Evolutionary conservation across 2,329 filamentous ascomycete genomes (phyloP).

Genomic region (Sarocladium kiliense): DNA sequence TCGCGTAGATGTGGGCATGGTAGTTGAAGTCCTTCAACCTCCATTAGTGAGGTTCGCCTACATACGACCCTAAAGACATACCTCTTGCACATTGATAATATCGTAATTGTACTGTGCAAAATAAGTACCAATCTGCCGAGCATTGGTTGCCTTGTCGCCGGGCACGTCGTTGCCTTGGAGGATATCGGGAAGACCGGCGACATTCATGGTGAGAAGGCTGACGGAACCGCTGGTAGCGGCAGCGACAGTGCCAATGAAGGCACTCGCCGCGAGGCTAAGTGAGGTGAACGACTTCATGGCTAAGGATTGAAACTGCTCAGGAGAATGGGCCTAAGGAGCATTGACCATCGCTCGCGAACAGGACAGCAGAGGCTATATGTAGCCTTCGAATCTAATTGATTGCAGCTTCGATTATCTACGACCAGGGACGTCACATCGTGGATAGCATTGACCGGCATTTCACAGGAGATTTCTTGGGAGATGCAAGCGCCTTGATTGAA

Average conservation of each 20-base stretch:
- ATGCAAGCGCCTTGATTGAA: neutral
- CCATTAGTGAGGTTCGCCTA: neutral
- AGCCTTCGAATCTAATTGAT: too few species aligned
- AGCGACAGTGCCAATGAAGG: neutral
- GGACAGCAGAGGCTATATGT: neutral
- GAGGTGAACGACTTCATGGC: constrained; percentile 4
- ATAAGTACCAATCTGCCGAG: constrained; percentile 45
- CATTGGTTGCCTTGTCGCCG: constrained; percentile 53
- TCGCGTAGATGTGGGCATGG: constrained; percentile 54
- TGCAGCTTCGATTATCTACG: neutral
- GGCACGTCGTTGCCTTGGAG: constrained; percentile 52
- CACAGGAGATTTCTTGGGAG: neutral
- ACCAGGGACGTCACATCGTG: neutral
- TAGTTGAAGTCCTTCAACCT: constrained; percentile 55
- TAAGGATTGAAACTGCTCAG: neutral
- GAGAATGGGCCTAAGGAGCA: neutral
- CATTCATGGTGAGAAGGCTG: constrained; percentile 48
- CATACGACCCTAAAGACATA: too few species aligned
- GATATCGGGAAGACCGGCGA: constrained; percentile 49
- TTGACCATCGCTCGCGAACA: neutral
- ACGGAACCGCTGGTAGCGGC: constrained; percentile 28
- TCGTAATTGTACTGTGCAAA: constrained; percentile 52
- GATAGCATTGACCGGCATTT: constrained; percentile 1
- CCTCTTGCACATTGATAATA: constrained; percentile 57
- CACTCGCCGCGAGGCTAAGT: constrained; percentile 2